A percentile compares a stretch with the other conserved stretches of the same genome.
phyloP scores from a whole-genome alignment of 2,329 filamentous ascomycete species.

The Setomelanomma holmii region DNA sequence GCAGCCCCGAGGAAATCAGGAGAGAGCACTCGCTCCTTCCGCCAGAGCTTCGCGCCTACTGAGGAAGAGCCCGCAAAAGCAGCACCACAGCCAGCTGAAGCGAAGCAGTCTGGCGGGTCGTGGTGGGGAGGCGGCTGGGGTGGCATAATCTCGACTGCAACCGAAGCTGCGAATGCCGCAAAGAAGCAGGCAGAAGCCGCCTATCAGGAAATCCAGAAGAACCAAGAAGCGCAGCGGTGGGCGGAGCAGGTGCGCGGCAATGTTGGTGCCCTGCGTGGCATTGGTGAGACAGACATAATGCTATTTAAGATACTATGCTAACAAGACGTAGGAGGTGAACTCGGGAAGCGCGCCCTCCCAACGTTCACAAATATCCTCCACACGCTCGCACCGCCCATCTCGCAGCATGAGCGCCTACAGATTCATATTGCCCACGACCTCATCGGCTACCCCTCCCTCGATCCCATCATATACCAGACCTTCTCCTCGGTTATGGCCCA shows the following conservation, averaged over 20 bases:
- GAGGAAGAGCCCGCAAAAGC: conserved; percentile 51
- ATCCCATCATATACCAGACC: conserved; percentile 88
- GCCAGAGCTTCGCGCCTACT: conserved; percentile 74
- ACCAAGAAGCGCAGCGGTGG: conserved; percentile 96
- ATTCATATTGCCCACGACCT: conserved; percentile 98
- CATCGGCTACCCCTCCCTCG: conserved; percentile 90
- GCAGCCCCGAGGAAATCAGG: conserved; percentile 70
- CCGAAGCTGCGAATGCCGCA: conserved; percentile 78
- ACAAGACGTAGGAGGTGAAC: conserved; percentile 73
- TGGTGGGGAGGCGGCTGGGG: conserved; percentile 78
- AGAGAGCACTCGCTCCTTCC: conserved; percentile 76
- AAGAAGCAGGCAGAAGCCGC: conserved; percentile 92
- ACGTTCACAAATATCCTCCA: conserved; percentile 95
- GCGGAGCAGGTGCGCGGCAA: conserved; percentile 92
- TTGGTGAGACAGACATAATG: conserved; percentile 63
- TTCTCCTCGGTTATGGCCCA: conserved; percentile 98
- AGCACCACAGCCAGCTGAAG: conserved; percentile 60
- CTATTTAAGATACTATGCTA: conserved; percentile 8
- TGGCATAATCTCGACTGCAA: conserved; percentile 80
- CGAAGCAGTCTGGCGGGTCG: conserved; percentile 49
- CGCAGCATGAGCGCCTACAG: conserved; percentile 92
- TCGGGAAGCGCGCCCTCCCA: conserved; percentile 74
- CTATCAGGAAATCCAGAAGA: conserved; percentile 93
- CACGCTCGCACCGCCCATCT: conserved; percentile 94
- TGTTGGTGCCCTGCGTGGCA: conserved; percentile 75